phyloP scores from a whole-genome alignment of 257 asterid genomes.

The Solanum arcanum region DNA sequence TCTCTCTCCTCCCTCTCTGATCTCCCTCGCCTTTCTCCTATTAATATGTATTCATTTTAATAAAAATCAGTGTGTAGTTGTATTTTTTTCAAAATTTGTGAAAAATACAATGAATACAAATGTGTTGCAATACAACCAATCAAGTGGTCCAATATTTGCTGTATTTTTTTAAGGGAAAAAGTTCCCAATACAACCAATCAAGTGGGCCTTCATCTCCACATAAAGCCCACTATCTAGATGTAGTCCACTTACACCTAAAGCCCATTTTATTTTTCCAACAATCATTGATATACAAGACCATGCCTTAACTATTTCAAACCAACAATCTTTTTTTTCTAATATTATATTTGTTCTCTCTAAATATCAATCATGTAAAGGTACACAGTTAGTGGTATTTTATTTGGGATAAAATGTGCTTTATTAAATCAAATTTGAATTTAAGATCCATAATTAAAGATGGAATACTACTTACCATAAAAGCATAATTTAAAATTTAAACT shows the following conservation, averaged over 20 bases:
- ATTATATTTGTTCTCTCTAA: neutral
- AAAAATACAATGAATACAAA: neutral
- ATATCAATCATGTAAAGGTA: neutral
- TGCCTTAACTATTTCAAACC: neutral
- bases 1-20: neutral
- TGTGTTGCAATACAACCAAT: neutral
- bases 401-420: neutral
- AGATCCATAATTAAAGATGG: neutral
- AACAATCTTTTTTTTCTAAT: neutral
- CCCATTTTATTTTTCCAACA: neutral
- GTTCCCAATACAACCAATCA: neutral
- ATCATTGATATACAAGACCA: neutral
- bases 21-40: no score
- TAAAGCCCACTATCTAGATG: neutral
- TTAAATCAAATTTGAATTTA: neutral
- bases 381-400: neutral
- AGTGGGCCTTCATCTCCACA: constrained; percentile 1
- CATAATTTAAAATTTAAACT: neutral
- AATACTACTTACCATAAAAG: neutral
- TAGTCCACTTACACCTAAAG: neutral
- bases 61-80: no score
- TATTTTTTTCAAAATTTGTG: no score
- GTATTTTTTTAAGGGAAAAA: no score
- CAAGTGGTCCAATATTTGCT: no score
- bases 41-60: no score